Percentiles rank a stretch among this genome's conserved stretches.
These are phyloP conservation scores for Fomitopsis betulina DNA, from an alignment of 1,284 basidiomycete genomes.

Conservation along the genomic window DNA sequence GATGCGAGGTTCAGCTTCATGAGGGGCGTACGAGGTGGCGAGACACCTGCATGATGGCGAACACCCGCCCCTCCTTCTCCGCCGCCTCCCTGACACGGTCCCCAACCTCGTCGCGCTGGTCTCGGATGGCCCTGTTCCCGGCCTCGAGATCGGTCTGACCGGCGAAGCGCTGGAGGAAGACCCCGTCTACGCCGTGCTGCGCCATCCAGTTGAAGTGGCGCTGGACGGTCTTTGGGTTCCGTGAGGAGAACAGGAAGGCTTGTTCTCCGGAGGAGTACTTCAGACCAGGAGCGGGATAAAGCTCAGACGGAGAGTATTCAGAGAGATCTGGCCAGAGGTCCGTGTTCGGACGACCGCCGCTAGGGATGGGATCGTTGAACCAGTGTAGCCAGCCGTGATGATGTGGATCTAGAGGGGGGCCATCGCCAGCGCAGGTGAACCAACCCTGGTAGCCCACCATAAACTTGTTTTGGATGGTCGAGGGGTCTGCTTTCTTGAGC, in stretches of 20 bases:
- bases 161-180: slow-evolving; percentile 71
- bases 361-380: slow-evolving; percentile 59
- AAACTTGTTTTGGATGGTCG: slow-evolving; percentile 68
- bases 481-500: slow-evolving; percentile 38
- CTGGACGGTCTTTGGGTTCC: slow-evolving; percentile 66
- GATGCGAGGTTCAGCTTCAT: slow-evolving; percentile 2
- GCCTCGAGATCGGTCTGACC: slow-evolving; percentile 52
- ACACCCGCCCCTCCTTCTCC: slow-evolving; percentile 71
- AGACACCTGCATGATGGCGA: slow-evolving; percentile 66
- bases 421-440: slow-evolving; percentile 42
- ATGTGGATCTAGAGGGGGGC: slow-evolving; percentile 48
- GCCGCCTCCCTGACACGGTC: slow-evolving; percentile 66
- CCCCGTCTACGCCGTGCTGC: slow-evolving; percentile 68
- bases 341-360: slow-evolving; percentile 62
- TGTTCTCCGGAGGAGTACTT: slow-evolving; percentile 49
- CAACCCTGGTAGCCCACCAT: slow-evolving; percentile 82
- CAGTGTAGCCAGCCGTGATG: slow-evolving; percentile 85
- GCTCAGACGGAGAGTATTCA: slow-evolving; percentile 61
- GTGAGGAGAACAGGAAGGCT: slow-evolving; percentile 68
- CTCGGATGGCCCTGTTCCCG: slow-evolving; percentile 48
- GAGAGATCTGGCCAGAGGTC: slow-evolving; percentile 76
- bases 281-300: slow-evolving; percentile 65
- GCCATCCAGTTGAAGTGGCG: slow-evolving; percentile 84
- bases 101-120: slow-evolving; percentile 68
- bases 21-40: neutral